Evolutionary conservation across 129 eudicot genomes (phyloP).

Genomic region (Arctium minus): DNA sequence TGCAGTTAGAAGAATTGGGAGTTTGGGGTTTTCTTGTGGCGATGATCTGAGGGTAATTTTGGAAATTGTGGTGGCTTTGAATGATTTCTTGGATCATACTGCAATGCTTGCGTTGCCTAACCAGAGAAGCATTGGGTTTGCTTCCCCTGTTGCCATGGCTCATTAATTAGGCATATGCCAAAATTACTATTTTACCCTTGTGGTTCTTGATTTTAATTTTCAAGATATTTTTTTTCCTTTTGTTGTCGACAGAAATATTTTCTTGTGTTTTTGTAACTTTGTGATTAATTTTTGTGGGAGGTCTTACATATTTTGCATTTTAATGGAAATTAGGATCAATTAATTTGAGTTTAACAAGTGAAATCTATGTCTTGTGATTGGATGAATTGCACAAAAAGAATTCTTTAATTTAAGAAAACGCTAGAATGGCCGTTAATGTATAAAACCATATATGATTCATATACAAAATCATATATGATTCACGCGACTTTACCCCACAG

Average conservation of each 20-base stretch:
- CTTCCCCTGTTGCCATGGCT: constrained; percentile 50
- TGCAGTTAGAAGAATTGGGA: constrained; percentile 47
- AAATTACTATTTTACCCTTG: neutral
- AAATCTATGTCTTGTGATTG: neutral
- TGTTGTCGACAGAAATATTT: neutral
- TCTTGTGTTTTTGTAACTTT: neutral
- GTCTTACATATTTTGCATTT: neutral
- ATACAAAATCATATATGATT: too few relatives aligned
- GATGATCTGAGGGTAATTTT: constrained; percentile 50
- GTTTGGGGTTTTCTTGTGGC: constrained; percentile 40
- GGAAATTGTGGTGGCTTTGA: constrained; percentile 54
- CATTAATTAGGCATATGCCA: constrained; percentile 10
- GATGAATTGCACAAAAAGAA: neutral
- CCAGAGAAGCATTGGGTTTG: constrained; percentile 49
- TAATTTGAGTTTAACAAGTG: too few relatives aligned
- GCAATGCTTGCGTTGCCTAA: constrained; percentile 80
- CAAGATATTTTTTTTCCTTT: neutral
- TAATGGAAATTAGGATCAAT: neutral
- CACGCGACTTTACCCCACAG: too few relatives aligned
- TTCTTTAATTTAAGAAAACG: too few relatives aligned
- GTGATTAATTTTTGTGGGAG: neutral
- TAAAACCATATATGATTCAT: too few relatives aligned
- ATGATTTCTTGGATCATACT: constrained; percentile 76
- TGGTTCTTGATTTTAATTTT: neutral
- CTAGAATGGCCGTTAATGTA: too few relatives aligned